A percentile compares a stretch with the other conserved stretches of the same genome.
Evolutionary conservation across 176 grass and related monocot species (phyloP).

Genomic region (Lolium rigidum): DNA sequence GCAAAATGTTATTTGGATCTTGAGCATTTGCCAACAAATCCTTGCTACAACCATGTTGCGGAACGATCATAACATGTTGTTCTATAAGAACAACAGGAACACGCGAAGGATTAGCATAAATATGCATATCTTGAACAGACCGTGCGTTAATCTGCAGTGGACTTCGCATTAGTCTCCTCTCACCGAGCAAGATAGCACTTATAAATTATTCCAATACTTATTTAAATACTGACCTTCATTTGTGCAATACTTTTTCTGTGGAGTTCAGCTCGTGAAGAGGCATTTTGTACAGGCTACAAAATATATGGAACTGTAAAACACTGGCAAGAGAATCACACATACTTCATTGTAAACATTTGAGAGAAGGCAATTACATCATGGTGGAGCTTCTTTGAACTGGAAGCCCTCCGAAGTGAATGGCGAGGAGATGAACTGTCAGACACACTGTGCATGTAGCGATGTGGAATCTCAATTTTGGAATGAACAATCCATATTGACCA

Average conservation of each 20-base stretch:
- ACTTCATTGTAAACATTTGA: slow-evolving; percentile 32
- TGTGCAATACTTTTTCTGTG: slow-evolving; percentile 90
- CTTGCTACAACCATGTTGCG: slow-evolving; percentile 59
- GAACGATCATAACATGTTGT: slow-evolving; percentile 86
- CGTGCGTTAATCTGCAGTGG: slow-evolving; percentile 71
- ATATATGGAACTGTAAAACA: slow-evolving; percentile 50
- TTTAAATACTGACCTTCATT: slow-evolving; percentile 70
- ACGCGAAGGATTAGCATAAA: slow-evolving; percentile 86
- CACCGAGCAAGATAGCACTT: slow-evolving; percentile 13
- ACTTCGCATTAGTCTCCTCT: slow-evolving; percentile 16
- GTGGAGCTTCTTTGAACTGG: slow-evolving; percentile 54
- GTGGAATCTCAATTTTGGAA: slow-evolving; percentile 88
- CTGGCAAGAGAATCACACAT: neutral
- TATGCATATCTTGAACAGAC: slow-evolving; percentile 91
- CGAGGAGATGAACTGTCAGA: slow-evolving; percentile 69
- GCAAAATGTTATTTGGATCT: slow-evolving; percentile 44
- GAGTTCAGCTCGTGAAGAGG: slow-evolving; percentile 73
- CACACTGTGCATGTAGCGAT: slow-evolving; percentile 70
- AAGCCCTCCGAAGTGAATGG: slow-evolving; percentile 68
- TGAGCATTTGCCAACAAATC: slow-evolving; percentile 41
- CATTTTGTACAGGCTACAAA: slow-evolving; percentile 70
- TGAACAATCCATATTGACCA: slow-evolving; percentile 98
- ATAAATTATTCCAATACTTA: neutral
- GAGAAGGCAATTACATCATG: slow-evolving; percentile 67
- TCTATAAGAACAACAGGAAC: slow-evolving; percentile 92